Evolutionary conservation across 495 filamentous ascomycete genomes (phyloP).

Genomic region (Tuber brumale): DNA sequence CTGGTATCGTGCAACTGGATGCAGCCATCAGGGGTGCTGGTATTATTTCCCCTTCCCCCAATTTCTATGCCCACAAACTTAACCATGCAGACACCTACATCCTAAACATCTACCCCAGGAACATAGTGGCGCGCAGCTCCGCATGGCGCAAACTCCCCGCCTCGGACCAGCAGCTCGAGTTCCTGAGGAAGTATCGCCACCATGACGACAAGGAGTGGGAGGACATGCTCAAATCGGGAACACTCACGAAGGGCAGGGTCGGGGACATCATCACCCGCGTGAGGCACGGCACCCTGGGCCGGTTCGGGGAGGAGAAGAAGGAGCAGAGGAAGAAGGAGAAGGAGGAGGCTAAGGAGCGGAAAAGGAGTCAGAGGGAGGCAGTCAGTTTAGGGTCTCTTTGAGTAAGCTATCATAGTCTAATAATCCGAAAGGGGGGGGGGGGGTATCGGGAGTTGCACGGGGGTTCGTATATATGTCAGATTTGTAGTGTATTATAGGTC

Average conservation of each 20-base stretch:
- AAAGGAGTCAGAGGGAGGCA: conserved; percentile 5
- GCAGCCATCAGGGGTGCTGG: conserved; percentile 77
- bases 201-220: conserved; percentile 44
- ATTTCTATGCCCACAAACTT: background rate
- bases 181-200: conserved; percentile 62
- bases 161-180: conserved; percentile 59
- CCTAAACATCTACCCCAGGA: conserved; percentile 52
- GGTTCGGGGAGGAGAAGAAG: conserved; percentile 10
- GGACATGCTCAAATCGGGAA: background rate
- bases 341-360: conserved; percentile 6
- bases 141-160: conserved; percentile 64
- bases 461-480: background rate
- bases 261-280: conserved; percentile 90
- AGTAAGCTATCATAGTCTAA: background rate
- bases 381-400: background rate
- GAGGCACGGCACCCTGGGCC: conserved; percentile 61
- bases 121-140: conserved; percentile 53
- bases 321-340: conserved; percentile 11
- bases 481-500: background rate
- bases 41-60: background rate
- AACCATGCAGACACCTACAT: conserved; percentile 56
- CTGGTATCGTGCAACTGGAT: conserved; percentile 51
- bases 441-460: background rate
- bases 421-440: background rate
- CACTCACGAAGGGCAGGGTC: conserved; percentile 71